phyloP scores from a whole-genome alignment of 495 filamentous ascomycete species.

The Penicillium waksmanii region DNA sequence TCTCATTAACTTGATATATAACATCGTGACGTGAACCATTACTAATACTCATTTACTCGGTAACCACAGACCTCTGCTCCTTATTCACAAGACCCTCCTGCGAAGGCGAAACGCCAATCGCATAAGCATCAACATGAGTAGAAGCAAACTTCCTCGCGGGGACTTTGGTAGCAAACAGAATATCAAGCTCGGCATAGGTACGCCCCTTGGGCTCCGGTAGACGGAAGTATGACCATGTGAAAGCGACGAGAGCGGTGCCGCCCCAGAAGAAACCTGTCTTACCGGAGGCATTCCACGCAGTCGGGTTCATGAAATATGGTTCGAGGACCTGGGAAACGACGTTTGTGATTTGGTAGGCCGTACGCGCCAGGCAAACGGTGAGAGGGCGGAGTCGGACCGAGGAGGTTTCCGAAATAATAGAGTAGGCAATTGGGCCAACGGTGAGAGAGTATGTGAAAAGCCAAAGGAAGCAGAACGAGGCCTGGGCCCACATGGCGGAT shows the following conservation, averaged over 20 bases:
- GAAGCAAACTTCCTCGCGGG: constrained; percentile 63
- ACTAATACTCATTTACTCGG: too few species aligned
- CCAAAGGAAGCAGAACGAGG: constrained; percentile 66
- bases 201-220: constrained; percentile 68
- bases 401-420: constrained; percentile 70
- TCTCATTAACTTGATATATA: too few species aligned
- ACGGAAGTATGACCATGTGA: constrained; percentile 69
- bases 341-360: constrained; percentile 66
- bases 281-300: constrained; percentile 66
- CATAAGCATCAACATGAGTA: constrained; percentile 62
- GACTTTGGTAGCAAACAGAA: constrained; percentile 62
- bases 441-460: constrained; percentile 69
- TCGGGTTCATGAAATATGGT: constrained; percentile 70
- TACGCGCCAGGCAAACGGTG: constrained; percentile 65
- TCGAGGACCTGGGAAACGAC: constrained; percentile 67
- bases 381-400: constrained; percentile 68
- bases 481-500: constrained; percentile 38
- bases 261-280: constrained; percentile 75
- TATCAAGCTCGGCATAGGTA: constrained; percentile 69
- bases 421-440: constrained; percentile 73
- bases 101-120: constrained; percentile 15
- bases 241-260: constrained; percentile 62
- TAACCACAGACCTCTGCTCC: constrained; percentile 1
- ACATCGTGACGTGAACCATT: too few species aligned
- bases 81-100: constrained; percentile 24